A percentile compares a stretch with the other conserved stretches of the same genome.
Conservation (phyloP, 257 asterid species). For the Lycium barbarum region DNA sequence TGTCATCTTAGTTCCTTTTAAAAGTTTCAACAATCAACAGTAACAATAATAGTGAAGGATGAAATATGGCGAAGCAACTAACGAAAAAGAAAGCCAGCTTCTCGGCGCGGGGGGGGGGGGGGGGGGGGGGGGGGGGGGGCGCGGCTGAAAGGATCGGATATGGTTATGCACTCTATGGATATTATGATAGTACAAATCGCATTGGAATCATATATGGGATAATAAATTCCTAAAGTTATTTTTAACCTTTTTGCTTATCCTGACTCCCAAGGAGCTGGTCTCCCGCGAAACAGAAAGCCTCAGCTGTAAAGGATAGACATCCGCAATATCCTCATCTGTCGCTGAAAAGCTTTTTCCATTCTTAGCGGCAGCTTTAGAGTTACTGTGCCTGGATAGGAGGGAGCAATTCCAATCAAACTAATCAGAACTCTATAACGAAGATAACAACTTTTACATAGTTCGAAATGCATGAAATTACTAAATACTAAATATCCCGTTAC, state of each 20-base stretch:
- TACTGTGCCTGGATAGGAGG: conserved; percentile 77
- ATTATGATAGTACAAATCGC: conserved; percentile 30
- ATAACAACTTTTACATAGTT: conserved; percentile 13
- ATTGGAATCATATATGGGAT: conserved; percentile 18
- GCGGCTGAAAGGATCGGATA: background rate
- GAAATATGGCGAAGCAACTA: background rate
- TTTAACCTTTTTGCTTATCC: conserved; percentile 87
- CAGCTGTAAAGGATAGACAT: conserved; percentile 89
- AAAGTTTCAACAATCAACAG: conserved; percentile 15
- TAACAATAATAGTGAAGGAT: background rate
- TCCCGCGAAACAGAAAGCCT: conserved; percentile 79
- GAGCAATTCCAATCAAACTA: conserved; percentile 24
- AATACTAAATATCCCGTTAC: background rate
- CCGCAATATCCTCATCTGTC: conserved; percentile 84
- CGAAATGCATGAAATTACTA: background rate
- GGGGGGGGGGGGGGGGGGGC: background rate
- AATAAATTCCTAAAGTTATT: conserved; percentile 33
- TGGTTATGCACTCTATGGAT: conserved; percentile 22
- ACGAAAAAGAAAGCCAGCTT: conserved; percentile 13
- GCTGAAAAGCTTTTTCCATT: conserved; percentile 61
- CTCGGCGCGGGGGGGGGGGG: background rate
- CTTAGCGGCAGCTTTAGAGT: conserved; percentile 63
- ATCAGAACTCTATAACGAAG: conserved; percentile 26
- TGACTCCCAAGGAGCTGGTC: conserved; percentile 65
- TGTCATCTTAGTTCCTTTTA: conserved; percentile 14